Evolutionary conservation across 257 asterid species (phyloP).

Genomic region (Marsdenia floribunda): DNA sequence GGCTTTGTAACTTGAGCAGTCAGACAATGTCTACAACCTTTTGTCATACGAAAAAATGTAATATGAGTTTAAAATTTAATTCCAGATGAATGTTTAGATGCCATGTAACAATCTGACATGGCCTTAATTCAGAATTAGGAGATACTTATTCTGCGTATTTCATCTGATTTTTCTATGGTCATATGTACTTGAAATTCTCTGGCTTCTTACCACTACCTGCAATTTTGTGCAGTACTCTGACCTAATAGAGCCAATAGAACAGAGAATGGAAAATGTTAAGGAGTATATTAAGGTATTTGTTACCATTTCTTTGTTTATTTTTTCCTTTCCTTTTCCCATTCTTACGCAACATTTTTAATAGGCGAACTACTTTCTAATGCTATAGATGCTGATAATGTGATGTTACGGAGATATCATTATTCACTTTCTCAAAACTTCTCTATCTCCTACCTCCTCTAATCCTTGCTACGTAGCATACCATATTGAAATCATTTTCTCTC

Average conservation of each 20-base stretch:
- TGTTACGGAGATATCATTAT: neutral
- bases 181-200: neutral
- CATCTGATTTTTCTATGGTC: neutral
- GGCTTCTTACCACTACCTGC: constrained; percentile 10
- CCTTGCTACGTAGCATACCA: neutral
- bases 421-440: neutral
- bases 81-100: neutral
- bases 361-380: neutral
- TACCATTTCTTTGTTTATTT: neutral
- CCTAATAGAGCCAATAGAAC: constrained; percentile 68
- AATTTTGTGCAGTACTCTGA: constrained; percentile 51
- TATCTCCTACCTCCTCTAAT: neutral
- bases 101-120: neutral
- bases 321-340: neutral
- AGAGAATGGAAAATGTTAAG: constrained; percentile 64
- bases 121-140: neutral
- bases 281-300: constrained; percentile 63
- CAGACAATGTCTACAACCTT: neutral
- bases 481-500: constrained; percentile 9
- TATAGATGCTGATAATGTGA: neutral
- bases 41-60: neutral
- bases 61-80: too few relatives aligned
- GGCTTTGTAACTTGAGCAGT: neutral
- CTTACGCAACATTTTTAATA: neutral
- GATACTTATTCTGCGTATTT: neutral